phyloP scores from a whole-genome alignment of 768 basidiomycete genomes.

The Calocybe indica region DNA sequence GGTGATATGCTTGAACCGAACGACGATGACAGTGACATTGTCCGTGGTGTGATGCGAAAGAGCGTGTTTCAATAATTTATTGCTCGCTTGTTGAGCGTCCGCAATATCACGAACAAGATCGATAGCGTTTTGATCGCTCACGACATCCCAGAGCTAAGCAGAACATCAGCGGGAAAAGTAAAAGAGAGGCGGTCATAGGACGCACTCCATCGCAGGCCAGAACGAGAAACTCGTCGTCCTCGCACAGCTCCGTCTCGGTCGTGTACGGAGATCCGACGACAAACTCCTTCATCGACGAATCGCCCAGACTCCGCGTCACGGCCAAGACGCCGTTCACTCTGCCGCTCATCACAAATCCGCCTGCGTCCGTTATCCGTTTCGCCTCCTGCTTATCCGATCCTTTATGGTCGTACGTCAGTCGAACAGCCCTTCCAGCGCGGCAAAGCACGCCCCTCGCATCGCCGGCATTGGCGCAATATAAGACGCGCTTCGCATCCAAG shows the following conservation, averaged over 20 bases:
- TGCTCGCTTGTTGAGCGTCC: slow-evolving; percentile 81
- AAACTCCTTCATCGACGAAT: slow-evolving; percentile 99
- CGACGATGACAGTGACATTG: slow-evolving; percentile 88
- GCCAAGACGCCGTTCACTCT: slow-evolving; percentile 97
- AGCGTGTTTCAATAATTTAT: slow-evolving; percentile 74
- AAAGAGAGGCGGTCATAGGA: slow-evolving; percentile 10
- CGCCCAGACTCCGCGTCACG: slow-evolving; percentile 92
- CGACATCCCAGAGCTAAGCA: slow-evolving; percentile 90
- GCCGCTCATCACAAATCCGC: slow-evolving; percentile 98
- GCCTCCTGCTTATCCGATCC: slow-evolving; percentile 96
- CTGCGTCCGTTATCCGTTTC: slow-evolving; percentile 95
- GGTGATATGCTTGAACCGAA: slow-evolving; percentile 63
- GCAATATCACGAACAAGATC: slow-evolving; percentile 68
- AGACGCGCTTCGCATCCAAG: slow-evolving; percentile 54
- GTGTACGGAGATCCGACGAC: slow-evolving; percentile 98
- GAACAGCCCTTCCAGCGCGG: slow-evolving; percentile 82
- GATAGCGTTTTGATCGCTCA: slow-evolving; percentile 84
- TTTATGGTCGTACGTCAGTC: slow-evolving; percentile 98
- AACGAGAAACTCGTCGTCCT: slow-evolving; percentile 91
- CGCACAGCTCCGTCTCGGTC: slow-evolving; percentile 89
- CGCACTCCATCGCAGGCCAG: slow-evolving; percentile 96
- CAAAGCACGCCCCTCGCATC: slow-evolving; percentile 94
- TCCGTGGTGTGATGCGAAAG: slow-evolving; percentile 87
- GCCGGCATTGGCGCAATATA: slow-evolving; percentile 96
- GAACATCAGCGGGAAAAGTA: slow-evolving; percentile 7